Percentiles rank a stretch among this genome's conserved stretches.
These are phyloP conservation scores for Avena insularis DNA, from an alignment of 176 grass and related monocot genomes.

Conservation along the genomic window DNA sequence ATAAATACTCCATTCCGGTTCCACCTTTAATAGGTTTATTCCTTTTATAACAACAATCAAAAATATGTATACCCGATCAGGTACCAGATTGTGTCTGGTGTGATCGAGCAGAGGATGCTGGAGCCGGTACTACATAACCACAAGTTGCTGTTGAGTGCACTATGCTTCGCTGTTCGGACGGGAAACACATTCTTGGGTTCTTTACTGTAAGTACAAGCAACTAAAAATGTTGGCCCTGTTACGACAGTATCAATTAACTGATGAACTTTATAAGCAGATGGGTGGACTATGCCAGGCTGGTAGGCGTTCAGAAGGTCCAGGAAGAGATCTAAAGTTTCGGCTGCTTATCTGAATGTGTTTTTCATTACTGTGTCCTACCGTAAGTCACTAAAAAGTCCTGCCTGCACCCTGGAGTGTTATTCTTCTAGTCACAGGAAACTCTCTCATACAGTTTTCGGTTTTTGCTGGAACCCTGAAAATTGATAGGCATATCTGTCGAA, in stretches of 20 bases:
- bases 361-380: neutral
- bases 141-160: conserved; percentile 65
- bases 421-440: neutral
- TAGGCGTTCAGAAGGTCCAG: conserved; percentile 68
- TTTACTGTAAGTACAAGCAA: conserved; percentile 72
- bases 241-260: neutral
- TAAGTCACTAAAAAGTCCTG: neutral
- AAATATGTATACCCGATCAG: conserved; percentile 40
- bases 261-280: conserved; percentile 55
- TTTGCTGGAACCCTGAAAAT: neutral
- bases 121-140: conserved; percentile 79
- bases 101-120: conserved; percentile 86
- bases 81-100: conserved; percentile 80
- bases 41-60: neutral
- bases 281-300: conserved; percentile 83
- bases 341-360: neutral
- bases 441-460: neutral
- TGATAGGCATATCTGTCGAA: conserved; percentile 31
- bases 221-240: neutral
- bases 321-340: conserved; percentile 48
- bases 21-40: neutral
- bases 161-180: conserved; percentile 71
- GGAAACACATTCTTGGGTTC: conserved; percentile 91
- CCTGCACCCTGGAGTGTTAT: neutral
- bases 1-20: neutral